Evolutionary conservation across 2,329 filamentous ascomycete species (phyloP).

Genomic region (Neofusicoccum kwambonambiense): DNA sequence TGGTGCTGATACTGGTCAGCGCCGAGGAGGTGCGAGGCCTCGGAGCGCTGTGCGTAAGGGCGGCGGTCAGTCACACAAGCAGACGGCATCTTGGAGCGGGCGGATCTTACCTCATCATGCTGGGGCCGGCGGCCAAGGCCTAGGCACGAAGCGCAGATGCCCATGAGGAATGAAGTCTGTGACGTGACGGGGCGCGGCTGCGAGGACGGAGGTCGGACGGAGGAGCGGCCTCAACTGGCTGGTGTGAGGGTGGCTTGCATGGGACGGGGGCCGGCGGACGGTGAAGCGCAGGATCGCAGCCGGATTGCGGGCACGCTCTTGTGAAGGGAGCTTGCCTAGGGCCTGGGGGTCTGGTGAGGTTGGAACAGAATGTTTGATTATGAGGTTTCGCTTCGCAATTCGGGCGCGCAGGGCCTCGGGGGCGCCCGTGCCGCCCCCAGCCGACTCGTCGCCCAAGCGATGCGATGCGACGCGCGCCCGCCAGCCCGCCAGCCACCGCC

Average conservation of each 20-base stretch:
- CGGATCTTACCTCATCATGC: slow-evolving; percentile 42
- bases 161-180: slow-evolving; percentile 35
- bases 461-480: background rate
- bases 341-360: slow-evolving; percentile 5
- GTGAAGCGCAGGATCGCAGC: slow-evolving; percentile 2
- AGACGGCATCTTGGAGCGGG: background rate
- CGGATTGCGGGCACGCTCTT: slow-evolving; percentile 5
- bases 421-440: background rate
- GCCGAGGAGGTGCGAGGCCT: slow-evolving; percentile 47
- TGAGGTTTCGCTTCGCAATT: slow-evolving; percentile 15
- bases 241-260: slow-evolving; percentile 19
- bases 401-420: background rate
- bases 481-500: slow-evolving; percentile 2
- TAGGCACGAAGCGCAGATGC: slow-evolving; percentile 50
- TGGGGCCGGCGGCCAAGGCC: slow-evolving; percentile 45
- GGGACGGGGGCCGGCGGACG: background rate
- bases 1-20: slow-evolving; percentile 42
- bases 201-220: background rate
- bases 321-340: slow-evolving; percentile 1
- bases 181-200: slow-evolving; percentile 6
- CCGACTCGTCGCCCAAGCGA: background rate
- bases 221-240: slow-evolving; percentile 3
- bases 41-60: slow-evolving; percentile 38
- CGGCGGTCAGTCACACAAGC: slow-evolving; percentile 10
- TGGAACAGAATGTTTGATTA: slow-evolving; percentile 20